These are phyloP conservation scores for Diplodia seriata DNA, from an alignment of 2,329 filamentous ascomycete species.

Conservation along the genomic window DNA sequence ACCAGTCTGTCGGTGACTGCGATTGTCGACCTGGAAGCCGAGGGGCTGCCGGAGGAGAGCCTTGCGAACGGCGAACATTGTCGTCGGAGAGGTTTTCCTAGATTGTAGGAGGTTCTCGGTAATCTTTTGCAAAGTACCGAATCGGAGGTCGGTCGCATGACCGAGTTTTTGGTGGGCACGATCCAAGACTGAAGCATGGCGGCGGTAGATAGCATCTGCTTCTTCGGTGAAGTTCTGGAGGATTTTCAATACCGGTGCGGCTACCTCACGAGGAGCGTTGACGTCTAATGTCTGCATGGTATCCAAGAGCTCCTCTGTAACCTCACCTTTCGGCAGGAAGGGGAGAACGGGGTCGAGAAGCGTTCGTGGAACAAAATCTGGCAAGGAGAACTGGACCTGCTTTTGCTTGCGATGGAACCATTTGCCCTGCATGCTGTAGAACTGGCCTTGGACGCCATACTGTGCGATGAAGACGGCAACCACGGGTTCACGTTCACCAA, in stretches of 20 bases:
- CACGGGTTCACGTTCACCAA: conserved; percentile 46
- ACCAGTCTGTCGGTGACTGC: conserved; percentile 58
- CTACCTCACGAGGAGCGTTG: conserved; percentile 55
- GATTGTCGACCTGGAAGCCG: conserved; percentile 64
- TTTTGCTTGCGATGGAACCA: conserved; percentile 52
- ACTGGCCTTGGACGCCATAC: conserved; percentile 52
- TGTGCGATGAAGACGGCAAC: conserved; percentile 59
- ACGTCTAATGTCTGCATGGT: conserved; percentile 48
- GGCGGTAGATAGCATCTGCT: conserved; percentile 57
- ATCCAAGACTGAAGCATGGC: conserved; percentile 56
- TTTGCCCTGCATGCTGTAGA: conserved; percentile 58
- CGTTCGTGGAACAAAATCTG: conserved; percentile 55
- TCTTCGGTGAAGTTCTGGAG: conserved; percentile 54
- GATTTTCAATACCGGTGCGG: conserved; percentile 52
- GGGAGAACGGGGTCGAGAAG: conserved; percentile 57
- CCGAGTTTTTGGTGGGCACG: conserved; percentile 57
- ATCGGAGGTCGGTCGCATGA: conserved; percentile 52
- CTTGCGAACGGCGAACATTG: conserved; percentile 74
- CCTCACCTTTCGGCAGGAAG: conserved; percentile 57
- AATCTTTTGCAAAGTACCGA: conserved; percentile 57
- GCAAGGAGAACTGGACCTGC: conserved; percentile 57
- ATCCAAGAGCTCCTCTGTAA: conserved; percentile 44
- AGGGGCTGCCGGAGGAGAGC: conserved; percentile 67
- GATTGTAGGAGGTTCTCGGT: conserved; percentile 51
- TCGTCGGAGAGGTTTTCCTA: conserved; percentile 53